Percentiles rank a stretch among this genome's conserved stretches.
Evolutionary conservation across 2,329 filamentous ascomycete genomes (phyloP).

Genomic region (Fusarium mexicanum): DNA sequence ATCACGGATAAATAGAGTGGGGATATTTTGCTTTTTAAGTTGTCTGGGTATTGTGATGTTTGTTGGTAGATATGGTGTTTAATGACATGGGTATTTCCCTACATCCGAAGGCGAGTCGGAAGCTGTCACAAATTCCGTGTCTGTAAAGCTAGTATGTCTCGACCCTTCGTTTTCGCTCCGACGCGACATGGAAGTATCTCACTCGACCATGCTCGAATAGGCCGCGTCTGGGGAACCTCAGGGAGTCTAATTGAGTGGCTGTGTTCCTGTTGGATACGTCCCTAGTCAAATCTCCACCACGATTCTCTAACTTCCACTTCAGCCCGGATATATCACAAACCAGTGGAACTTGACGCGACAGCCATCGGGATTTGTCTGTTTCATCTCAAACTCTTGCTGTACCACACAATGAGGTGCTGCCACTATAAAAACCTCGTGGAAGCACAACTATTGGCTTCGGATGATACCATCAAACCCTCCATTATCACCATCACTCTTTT

Average conservation of each 20-base stretch:
- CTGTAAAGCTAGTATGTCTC: too few relatives aligned
- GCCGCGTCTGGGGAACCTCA: background rate
- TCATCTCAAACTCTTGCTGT: background rate
- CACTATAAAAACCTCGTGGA: background rate
- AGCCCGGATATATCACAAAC: constrained; percentile 1
- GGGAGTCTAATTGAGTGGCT: background rate
- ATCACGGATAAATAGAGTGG: too few relatives aligned
- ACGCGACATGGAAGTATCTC: background rate
- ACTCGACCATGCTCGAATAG: background rate
- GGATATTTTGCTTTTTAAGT: too few relatives aligned
- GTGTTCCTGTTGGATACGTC: background rate
- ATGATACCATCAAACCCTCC: background rate
- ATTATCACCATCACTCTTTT: background rate
- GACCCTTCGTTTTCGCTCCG: background rate
- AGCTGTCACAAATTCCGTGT: background rate
- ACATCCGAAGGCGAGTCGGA: background rate
- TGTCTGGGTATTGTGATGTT: background rate
- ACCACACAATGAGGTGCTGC: accelerated
- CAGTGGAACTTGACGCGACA: background rate
- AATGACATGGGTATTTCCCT: background rate
- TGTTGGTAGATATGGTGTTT: background rate
- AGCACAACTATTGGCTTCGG: background rate
- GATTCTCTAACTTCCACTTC: background rate
- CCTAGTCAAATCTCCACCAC: background rate
- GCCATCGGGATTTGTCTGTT: background rate